These are phyloP conservation scores for Micromonas pusilla DNA, from an alignment of 139 green algal genomes.

Conservation along the genomic window DNA sequence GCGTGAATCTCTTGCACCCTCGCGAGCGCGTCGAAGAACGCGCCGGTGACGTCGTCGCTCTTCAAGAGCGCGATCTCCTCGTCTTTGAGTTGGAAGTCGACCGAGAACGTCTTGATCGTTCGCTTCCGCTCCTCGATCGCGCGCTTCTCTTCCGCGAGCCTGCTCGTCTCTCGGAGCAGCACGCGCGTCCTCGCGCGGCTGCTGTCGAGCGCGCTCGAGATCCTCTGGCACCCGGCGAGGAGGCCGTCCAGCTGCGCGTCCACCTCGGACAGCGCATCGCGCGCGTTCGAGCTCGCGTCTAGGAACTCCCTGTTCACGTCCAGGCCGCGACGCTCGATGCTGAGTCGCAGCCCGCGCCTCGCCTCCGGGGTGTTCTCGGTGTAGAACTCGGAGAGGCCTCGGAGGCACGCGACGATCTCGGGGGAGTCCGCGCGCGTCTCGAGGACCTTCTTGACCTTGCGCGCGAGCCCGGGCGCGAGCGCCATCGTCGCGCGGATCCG, in stretches of 20 bases:
- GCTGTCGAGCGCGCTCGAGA: background rate
- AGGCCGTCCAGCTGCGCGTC: background rate
- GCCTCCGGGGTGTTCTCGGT: constrained; percentile 57
- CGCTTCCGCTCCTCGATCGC: constrained; percentile 49
- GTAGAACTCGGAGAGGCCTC: constrained; percentile 69
- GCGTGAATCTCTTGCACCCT: constrained; percentile 81
- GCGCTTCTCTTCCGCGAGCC: constrained; percentile 36
- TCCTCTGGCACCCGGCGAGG: background rate
- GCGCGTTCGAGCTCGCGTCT: background rate
- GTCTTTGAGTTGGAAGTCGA: constrained; percentile 85
- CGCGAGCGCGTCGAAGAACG: constrained; percentile 82
- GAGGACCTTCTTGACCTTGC: constrained; percentile 85
- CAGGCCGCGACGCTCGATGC: background rate
- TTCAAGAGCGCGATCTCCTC: constrained; percentile 43
- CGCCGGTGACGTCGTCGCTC: constrained; percentile 45
- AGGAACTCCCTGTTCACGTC: background rate
- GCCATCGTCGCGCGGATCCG: background rate
- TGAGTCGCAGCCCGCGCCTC: constrained; percentile 28
- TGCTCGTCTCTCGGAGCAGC: constrained; percentile 6
- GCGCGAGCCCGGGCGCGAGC: constrained; percentile 60
- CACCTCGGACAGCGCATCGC: background rate
- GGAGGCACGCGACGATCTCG: constrained; percentile 66
- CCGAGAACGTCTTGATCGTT: constrained; percentile 73
- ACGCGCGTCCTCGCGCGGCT: background rate
- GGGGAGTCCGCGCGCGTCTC: constrained; percentile 75